phyloP scores from a whole-genome alignment of 2,329 filamentous ascomycete species.

The Fonsecaea erecta region DNA sequence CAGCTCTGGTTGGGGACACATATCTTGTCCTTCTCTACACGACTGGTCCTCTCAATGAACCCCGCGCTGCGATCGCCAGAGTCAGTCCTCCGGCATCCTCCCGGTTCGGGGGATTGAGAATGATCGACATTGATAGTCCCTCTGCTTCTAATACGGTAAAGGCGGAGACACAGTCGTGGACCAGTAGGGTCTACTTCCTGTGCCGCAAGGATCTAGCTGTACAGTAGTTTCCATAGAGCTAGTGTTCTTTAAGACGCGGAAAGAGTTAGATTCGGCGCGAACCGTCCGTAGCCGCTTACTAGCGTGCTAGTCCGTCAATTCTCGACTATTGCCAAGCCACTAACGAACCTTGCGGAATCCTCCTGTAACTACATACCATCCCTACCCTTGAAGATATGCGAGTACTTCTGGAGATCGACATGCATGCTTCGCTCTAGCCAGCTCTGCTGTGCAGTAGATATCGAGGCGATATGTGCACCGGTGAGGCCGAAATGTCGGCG shows the following conservation, averaged over 20 bases:
- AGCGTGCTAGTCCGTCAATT: background rate
- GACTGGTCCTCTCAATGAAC: background rate
- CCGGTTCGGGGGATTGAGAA: background rate
- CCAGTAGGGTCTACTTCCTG: background rate
- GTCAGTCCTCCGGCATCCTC: background rate
- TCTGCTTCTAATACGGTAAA: background rate
- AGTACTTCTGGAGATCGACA: background rate
- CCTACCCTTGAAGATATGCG: background rate
- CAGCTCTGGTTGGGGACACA: background rate
- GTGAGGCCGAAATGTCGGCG: background rate
- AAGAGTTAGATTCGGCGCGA: background rate
- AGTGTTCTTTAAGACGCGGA: too few species aligned
- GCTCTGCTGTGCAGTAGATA: background rate
- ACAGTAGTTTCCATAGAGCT: background rate
- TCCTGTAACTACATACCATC: background rate
- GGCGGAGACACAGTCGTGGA: background rate
- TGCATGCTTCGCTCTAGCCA: background rate
- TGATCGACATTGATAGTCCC: background rate
- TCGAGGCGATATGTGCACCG: background rate
- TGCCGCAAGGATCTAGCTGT: background rate
- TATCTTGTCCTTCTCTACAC: background rate
- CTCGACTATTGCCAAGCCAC: background rate
- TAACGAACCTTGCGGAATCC: background rate
- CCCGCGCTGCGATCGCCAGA: background rate
- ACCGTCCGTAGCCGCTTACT: background rate